A percentile compares a stretch with the other conserved stretches of the same genome.
Evolutionary conservation across 306 rosid species (phyloP).

Genomic region (Cicer arietinum): DNA sequence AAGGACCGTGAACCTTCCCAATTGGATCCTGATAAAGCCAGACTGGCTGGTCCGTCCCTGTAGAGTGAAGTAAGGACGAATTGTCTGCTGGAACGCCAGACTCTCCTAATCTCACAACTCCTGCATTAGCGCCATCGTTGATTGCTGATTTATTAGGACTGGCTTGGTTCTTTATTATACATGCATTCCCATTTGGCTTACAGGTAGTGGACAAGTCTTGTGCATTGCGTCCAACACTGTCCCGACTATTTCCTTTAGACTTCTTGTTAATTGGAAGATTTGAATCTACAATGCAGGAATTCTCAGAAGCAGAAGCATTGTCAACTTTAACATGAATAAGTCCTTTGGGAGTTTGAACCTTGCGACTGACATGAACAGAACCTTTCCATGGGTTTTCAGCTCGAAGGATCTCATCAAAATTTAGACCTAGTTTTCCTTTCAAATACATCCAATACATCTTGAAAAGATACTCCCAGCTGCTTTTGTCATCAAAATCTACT

Average conservation of each 20-base stretch:
- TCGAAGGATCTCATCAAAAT: conserved; percentile 70
- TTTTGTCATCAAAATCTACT: conserved; percentile 94
- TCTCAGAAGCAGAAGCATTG: conserved; percentile 50
- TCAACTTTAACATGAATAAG: conserved; percentile 50
- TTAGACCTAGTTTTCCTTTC: conserved; percentile 72
- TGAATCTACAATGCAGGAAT: conserved; percentile 56
- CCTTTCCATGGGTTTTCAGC: conserved; percentile 81
- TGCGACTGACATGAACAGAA: conserved; percentile 48
- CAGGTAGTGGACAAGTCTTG: conserved; percentile 37
- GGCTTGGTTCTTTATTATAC: conserved; percentile 42
- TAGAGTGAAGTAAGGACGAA: conserved; percentile 46
- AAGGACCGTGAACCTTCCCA: conserved; percentile 85
- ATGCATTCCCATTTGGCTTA: conserved; percentile 46
- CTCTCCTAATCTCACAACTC: conserved; percentile 41
- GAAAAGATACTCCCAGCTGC: conserved; percentile 99
- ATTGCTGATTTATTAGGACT: conserved; percentile 43
- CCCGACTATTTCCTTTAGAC: conserved; percentile 37
- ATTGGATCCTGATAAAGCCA: conserved; percentile 88
- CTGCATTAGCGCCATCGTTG: conserved; percentile 47
- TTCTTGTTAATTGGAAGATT: conserved; percentile 46
- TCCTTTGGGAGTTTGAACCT: conserved; percentile 49
- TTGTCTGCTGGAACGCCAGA: conserved; percentile 49
- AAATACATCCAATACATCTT: conserved; percentile 87
- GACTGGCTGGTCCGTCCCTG: conserved; percentile 49
- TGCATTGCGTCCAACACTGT: conserved; percentile 44